phyloP scores from a whole-genome alignment of 1,284 basidiomycete species.

The Sparassis latifolia region DNA sequence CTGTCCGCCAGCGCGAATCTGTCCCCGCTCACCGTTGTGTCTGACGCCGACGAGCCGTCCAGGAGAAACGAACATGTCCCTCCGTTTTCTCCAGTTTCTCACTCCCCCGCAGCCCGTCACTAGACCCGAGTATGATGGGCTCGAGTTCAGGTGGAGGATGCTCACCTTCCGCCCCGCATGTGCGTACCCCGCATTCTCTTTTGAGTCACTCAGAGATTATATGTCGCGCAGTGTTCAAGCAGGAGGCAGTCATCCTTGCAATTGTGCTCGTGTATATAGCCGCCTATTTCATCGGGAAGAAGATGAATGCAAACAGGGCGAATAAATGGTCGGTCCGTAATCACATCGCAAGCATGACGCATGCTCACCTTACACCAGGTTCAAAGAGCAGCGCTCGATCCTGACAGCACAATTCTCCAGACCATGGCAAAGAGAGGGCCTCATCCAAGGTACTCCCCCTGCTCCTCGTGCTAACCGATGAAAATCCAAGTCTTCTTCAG shows the following conservation, averaged over 20 bases:
- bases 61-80: conserved; percentile 9
- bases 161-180: conserved; percentile 79
- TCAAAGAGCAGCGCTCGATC: conserved; percentile 47
- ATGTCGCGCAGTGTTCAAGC: conserved; percentile 49
- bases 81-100: conserved; percentile 13
- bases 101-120: conserved; percentile 35
- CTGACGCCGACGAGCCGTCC: background rate
- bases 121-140: conserved; percentile 47
- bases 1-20: background rate
- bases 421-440: conserved; percentile 40
- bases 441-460: conserved; percentile 20
- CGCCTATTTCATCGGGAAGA: conserved; percentile 49
- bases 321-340: conserved; percentile 41
- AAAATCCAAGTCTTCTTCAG: conserved; percentile 24
- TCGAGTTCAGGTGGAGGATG: conserved; percentile 66
- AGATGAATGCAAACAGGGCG: conserved; percentile 46
- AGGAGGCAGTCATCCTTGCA: conserved; percentile 52
- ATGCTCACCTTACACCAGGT: conserved; percentile 31
- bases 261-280: conserved; percentile 49
- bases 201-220: background rate
- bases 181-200: conserved; percentile 29
- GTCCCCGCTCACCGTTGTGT: background rate
- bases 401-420: conserved; percentile 65
- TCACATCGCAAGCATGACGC: too few species aligned
- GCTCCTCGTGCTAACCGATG: background rate